A percentile compares a stretch with the other conserved stretches of the same genome.
These are phyloP conservation scores for Colletotrichum australisinense DNA, from an alignment of 2,329 filamentous ascomycete species.

Conservation along the genomic window DNA sequence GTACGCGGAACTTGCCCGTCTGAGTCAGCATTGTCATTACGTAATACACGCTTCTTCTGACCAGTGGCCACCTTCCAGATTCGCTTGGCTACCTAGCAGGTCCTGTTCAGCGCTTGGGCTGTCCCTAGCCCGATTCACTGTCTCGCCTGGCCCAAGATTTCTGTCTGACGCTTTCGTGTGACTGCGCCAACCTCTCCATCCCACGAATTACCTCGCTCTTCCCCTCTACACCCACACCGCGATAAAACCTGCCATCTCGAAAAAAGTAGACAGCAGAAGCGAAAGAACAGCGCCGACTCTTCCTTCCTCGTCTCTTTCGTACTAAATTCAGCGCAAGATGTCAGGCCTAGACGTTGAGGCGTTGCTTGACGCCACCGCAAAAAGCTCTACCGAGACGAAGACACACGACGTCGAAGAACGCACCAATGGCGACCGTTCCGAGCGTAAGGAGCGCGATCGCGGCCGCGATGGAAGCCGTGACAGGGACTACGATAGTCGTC, in stretches of 20 bases:
- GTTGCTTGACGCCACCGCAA: constrained; percentile 86
- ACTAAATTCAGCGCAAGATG: constrained; percentile 49
- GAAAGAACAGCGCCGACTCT: not conserved
- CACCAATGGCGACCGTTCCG: constrained; percentile 62
- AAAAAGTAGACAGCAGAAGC: not conserved
- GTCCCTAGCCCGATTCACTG: constrained; percentile 24
- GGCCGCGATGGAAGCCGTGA: constrained; percentile 60
- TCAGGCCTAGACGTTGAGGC: constrained; percentile 82
- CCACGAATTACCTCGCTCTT: not conserved
- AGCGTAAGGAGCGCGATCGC: constrained; percentile 62
- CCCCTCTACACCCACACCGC: constrained; percentile 5
- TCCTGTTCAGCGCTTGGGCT: not conserved
- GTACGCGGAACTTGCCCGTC: not conserved
- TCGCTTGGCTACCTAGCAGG: not conserved
- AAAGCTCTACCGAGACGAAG: constrained; percentile 64
- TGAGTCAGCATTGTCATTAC: constrained; percentile 4
- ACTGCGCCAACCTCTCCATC: constrained; percentile 18
- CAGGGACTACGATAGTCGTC: constrained; percentile 60
- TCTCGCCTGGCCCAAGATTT: constrained; percentile 8
- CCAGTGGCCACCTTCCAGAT: not conserved
- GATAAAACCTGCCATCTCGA: not conserved
- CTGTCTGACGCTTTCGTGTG: not conserved
- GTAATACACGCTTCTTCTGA: not conserved
- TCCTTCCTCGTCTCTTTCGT: not conserved
- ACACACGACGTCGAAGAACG: constrained; percentile 66